A percentile compares a stretch with the other conserved stretches of the same genome.
These are phyloP conservation scores for Candida ponderosae DNA, from an alignment of 805 yeast species.

Conservation along the genomic window DNA sequence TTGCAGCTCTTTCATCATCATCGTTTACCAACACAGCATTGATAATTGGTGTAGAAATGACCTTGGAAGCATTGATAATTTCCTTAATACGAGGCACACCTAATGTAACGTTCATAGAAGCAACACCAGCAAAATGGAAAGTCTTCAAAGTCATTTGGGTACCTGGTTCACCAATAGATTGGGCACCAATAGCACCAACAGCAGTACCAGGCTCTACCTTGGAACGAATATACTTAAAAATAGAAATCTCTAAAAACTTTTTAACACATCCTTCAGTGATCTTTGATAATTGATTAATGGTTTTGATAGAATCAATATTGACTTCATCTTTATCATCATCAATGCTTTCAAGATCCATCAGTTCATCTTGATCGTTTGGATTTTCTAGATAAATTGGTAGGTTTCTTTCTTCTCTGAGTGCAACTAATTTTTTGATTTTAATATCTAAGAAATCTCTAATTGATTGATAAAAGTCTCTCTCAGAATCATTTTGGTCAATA, in stretches of 20 bases:
- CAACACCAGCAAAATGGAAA: conserved; percentile 99
- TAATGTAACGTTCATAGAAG: conserved; percentile 95
- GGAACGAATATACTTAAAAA: conserved; percentile 78
- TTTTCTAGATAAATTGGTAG: conserved; percentile 36
- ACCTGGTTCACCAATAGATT: conserved; percentile 98
- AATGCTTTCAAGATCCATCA: conserved; percentile 16
- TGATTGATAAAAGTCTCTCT: conserved; percentile 75
- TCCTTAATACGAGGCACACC: conserved; percentile 99
- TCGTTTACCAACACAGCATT: conserved; percentile 90
- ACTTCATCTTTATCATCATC: conserved; percentile 29
- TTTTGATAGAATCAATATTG: conserved; percentile 27
- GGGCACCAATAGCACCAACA: conserved; percentile 99
- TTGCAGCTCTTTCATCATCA: conserved; percentile 93
- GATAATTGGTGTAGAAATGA: conserved; percentile 93
- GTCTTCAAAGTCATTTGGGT: conserved; percentile 96
- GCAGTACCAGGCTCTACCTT: conserved; percentile 99
- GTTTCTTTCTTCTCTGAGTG: conserved; percentile 45
- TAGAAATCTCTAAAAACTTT: conserved; percentile 67
- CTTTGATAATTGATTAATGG: conserved; percentile 55
- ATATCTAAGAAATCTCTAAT: conserved; percentile 52
- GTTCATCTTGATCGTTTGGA: conserved; percentile 36
- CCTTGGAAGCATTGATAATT: conserved; percentile 93
- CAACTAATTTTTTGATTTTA: conserved; percentile 52
- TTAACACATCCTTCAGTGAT: conserved; percentile 54
- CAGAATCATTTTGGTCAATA: conserved; percentile 84